A percentile compares a stretch with the other conserved stretches of the same genome.
Evolutionary conservation across 176 grass and related monocot species (phyloP).

Genomic region (Aegilops sharonensis): DNA sequence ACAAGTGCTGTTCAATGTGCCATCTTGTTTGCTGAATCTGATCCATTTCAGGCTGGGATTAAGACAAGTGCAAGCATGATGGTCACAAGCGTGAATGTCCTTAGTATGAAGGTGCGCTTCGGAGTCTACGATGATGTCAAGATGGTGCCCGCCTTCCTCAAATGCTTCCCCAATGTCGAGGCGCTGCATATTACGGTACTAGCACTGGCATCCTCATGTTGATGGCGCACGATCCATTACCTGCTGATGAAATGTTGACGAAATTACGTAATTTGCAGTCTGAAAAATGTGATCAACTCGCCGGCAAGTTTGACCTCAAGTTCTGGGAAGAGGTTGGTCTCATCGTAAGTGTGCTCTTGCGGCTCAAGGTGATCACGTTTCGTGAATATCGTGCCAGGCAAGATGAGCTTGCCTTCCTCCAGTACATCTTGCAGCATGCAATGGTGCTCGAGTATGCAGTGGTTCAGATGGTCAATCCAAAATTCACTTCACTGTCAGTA

Average conservation of each 20-base stretch:
- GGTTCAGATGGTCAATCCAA: not conserved
- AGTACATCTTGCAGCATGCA: not conserved
- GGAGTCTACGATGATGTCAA: not conserved
- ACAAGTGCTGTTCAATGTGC: not conserved
- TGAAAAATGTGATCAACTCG: not conserved
- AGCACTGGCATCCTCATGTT: not conserved
- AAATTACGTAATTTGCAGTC: not conserved
- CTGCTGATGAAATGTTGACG: not conserved
- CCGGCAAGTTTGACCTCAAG: not conserved
- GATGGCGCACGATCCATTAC: not conserved
- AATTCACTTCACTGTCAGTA: not conserved
- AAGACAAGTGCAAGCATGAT: not conserved
- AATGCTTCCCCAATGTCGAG: not conserved
- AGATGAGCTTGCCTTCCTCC: not conserved
- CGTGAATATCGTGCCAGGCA: not conserved
- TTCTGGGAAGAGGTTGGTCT: not conserved
- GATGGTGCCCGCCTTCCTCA: not conserved
- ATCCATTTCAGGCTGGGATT: not conserved
- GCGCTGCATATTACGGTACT: not conserved
- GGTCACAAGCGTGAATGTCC: not conserved
- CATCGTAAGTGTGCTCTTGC: not conserved
- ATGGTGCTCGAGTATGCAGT: not conserved
- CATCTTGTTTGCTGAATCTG: not conserved
- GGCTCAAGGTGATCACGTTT: not conserved
- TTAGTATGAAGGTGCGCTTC: not conserved